Evolutionary conservation across 164 flowering plant genomes (phyloP).

Genomic region (Euptelea pleiosperma): DNA sequence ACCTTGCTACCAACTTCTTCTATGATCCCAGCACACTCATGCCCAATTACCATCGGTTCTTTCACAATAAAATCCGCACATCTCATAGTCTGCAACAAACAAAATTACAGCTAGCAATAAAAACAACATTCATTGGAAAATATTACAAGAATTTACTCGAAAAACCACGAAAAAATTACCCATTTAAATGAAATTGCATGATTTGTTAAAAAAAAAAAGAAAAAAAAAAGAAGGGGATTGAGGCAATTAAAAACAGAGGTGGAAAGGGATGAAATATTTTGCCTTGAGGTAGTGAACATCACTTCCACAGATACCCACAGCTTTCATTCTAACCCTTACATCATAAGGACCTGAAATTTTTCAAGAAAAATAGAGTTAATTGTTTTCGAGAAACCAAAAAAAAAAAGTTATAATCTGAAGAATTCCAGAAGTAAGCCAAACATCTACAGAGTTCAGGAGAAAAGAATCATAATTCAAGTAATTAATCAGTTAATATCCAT

Average conservation of each 20-base stretch:
- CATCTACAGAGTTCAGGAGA: neutral
- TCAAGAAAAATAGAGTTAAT: neutral
- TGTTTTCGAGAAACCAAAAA: constrained; percentile 1
- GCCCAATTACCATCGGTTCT: constrained; percentile 98
- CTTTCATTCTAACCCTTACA: constrained; percentile 87
- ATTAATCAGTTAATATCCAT: neutral
- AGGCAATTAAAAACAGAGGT: too few species aligned
- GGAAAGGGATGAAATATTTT: too few species aligned
- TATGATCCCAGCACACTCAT: constrained; percentile 90
- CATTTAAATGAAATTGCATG: neutral
- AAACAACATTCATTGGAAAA: neutral
- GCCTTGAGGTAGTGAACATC: constrained; percentile 96
- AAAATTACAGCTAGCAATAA: neutral
- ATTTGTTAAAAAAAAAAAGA: neutral
- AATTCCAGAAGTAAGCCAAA: neutral
- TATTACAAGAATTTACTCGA: neutral
- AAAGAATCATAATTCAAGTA: neutral
- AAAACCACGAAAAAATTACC: neutral
- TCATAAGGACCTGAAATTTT: constrained; percentile 59
- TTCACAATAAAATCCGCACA: constrained; percentile 69
- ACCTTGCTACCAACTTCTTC: constrained; percentile 86
- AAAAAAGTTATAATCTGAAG: neutral
- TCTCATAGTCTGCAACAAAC: constrained; percentile 45
- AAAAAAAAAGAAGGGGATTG: neutral
- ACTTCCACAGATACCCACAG: constrained; percentile 98